A percentile compares a stretch with the other conserved stretches of the same genome.
Conservation (phyloP, 2,329 filamentous ascomycete genomes). For the Simplicillium aogashimaense region DNA sequence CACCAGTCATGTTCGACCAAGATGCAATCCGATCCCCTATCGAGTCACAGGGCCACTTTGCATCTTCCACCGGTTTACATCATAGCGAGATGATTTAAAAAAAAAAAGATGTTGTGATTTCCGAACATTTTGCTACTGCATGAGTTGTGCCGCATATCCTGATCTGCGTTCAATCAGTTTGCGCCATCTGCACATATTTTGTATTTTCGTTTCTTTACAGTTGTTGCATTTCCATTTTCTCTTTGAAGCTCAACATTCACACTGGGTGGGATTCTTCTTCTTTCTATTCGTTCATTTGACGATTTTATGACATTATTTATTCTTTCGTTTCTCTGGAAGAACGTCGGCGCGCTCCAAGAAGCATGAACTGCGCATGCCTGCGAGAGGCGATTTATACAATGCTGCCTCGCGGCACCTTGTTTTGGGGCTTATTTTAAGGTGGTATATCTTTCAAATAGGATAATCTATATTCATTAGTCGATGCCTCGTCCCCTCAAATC, state of each 20-base stretch:
- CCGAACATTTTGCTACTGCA: neutral
- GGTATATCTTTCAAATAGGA: neutral
- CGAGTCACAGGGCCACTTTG: slow-evolving; percentile 23
- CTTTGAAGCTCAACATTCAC: slow-evolving; percentile 13
- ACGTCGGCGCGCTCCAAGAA: neutral
- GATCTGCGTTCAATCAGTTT: slow-evolving; percentile 1
- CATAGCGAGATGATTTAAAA: slow-evolving; percentile 45
- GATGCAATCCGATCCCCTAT: slow-evolving; percentile 22
- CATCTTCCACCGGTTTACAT: slow-evolving; percentile 41
- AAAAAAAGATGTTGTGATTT: neutral
- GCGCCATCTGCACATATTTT: slow-evolving; percentile 6
- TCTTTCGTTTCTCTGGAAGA: neutral
- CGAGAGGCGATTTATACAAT: slow-evolving; percentile 20
- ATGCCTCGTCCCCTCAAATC: too few relatives aligned
- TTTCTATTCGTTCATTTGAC: slow-evolving; percentile 6
- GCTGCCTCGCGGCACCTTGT: slow-evolving; percentile 39
- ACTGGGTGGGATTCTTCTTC: slow-evolving; percentile 5
- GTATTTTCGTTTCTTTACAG: neutral
- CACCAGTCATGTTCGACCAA: slow-evolving; percentile 27
- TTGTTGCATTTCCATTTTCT: slow-evolving; percentile 8
- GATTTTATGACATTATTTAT: neutral
- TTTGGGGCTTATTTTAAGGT: slow-evolving; percentile 3
- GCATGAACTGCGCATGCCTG: slow-evolving; percentile 2
- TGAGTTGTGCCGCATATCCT: slow-evolving; percentile 6
- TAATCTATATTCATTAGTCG: too few relatives aligned